Evolutionary conservation across 2,329 filamentous ascomycete species (phyloP), one percentile per base, ranked within the genome.

Genomic region (Rutstroemia sp.): DNA sequence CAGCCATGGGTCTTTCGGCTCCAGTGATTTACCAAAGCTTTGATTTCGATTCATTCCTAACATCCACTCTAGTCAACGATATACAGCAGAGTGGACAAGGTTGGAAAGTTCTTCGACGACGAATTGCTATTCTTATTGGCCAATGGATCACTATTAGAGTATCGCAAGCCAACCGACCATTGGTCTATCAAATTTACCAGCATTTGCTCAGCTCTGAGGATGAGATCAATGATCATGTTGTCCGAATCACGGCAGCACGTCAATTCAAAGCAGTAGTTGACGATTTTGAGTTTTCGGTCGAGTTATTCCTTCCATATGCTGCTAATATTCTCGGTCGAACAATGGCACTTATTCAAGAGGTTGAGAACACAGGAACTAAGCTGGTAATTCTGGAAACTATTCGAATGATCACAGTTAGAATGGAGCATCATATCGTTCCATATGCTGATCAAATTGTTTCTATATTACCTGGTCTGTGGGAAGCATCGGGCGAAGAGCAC

Each of bases 361-460:
- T 92, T 2, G 87, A 91, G 53, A 77, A 87, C 19, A 86, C 90
- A 18, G 92, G 97, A 70, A 95, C 91, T 0, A 96, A 95, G 72
- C 83, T 97, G 76, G 90, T 87, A 0, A 80, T 99, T 37, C 77
- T 99, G 4, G 90, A 92, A 67, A 96, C 92, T 0, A 86, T 96
- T 41, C 83, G 90, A 51, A 81, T 87, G 37, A 77, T 95, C 44
- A 90, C 96, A 0, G 82, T 87, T 46, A 83, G 91, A 51, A 81
- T 97, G 75, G 94, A 95, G 66, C 79, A 85, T 37, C 78, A 88
- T 62, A 86, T 85, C 2, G 72, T 77, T 1, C 77, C 77, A 47
- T 86, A 85, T 59, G 89, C 90, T 5, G 90, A 95, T 65, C 83
- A 86, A 58, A 88, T 99, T 59, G 86, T 99, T 71, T 77, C 82